Conservation (phyloP, 2,329 filamentous ascomycete genomes). For the Elsinoe ampelina region DNA sequence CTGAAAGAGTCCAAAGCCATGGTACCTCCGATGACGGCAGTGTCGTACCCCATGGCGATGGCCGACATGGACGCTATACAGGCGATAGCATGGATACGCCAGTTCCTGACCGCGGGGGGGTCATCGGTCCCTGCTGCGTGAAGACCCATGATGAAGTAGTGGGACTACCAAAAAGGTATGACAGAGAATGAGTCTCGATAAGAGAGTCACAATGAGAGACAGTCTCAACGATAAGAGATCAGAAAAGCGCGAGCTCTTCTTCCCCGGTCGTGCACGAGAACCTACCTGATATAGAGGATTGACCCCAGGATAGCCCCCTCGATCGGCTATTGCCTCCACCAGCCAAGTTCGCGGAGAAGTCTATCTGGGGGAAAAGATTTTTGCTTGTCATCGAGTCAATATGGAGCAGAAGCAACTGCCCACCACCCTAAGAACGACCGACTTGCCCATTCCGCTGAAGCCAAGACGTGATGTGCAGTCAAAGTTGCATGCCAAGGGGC, state of each 20-base stretch:
- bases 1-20: slow-evolving; percentile 33
- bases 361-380: background rate
- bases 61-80: slow-evolving; percentile 42
- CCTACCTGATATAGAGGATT: slow-evolving; percentile 1
- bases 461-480: slow-evolving; percentile 1
- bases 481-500: slow-evolving; percentile 2
- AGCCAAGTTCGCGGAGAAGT: slow-evolving; percentile 9
- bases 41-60: slow-evolving; percentile 28
- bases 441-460: slow-evolving; percentile 6
- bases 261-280: background rate
- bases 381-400: slow-evolving; percentile 5
- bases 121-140: slow-evolving; percentile 30
- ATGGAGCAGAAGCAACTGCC: background rate
- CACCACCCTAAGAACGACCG: background rate
- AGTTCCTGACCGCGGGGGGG: slow-evolving; percentile 58
- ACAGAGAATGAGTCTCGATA: background rate
- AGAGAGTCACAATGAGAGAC: background rate
- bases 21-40: slow-evolving; percentile 32
- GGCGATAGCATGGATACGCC: slow-evolving; percentile 55
- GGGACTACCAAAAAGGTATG: background rate
- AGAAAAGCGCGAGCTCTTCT: background rate
- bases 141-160: slow-evolving; percentile 2
- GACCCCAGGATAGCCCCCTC: background rate
- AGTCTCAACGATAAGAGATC: background rate
- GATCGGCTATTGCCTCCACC: background rate